phyloP scores from a whole-genome alignment of 2,329 filamentous ascomycete genomes.

The Verticillium klebahnii region DNA sequence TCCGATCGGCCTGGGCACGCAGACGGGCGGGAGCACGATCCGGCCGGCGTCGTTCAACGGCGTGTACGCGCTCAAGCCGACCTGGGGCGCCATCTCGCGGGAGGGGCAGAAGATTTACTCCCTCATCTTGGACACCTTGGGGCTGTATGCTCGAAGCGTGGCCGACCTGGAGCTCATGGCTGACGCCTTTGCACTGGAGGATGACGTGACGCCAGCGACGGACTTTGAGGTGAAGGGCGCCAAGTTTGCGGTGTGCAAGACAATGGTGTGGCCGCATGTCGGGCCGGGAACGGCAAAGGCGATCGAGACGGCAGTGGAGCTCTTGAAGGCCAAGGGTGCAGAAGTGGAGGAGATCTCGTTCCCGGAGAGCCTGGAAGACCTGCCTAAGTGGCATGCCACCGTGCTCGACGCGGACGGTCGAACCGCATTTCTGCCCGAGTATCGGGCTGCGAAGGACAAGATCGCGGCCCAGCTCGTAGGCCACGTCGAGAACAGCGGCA shows the following conservation, averaged over 20 bases:
- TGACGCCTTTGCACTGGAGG: slow-evolving; percentile 47
- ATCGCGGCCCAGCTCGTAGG: slow-evolving; percentile 38
- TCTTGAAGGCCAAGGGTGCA: slow-evolving; percentile 44
- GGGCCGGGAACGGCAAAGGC: slow-evolving; percentile 38
- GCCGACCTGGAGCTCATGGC: slow-evolving; percentile 54
- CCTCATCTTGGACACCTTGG: slow-evolving; percentile 56
- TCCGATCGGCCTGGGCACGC: slow-evolving; percentile 57
- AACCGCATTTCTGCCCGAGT: slow-evolving; percentile 49
- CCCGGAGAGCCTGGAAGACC: slow-evolving; percentile 39
- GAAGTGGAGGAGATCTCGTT: slow-evolving; percentile 51
- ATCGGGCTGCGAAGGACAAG: slow-evolving; percentile 39
- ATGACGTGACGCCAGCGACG: slow-evolving; percentile 35
- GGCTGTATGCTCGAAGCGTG: slow-evolving; percentile 53
- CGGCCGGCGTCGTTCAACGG: slow-evolving; percentile 62
- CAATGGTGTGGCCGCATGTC: slow-evolving; percentile 44
- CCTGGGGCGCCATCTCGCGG: slow-evolving; percentile 57
- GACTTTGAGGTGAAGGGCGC: slow-evolving; percentile 35
- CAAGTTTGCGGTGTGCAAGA: slow-evolving; percentile 51
- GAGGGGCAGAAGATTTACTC: slow-evolving; percentile 59
- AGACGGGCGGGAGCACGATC: slow-evolving; percentile 61
- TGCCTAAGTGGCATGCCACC: slow-evolving; percentile 47
- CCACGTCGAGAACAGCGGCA: slow-evolving; percentile 44
- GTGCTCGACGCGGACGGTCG: slow-evolving; percentile 49
- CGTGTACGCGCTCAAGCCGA: slow-evolving; percentile 62
- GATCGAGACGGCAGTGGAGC: slow-evolving; percentile 30